Base-by-base conservation (phyloP, 768 basidiomycete species). In the Thelephora ganbajun region DNA sequence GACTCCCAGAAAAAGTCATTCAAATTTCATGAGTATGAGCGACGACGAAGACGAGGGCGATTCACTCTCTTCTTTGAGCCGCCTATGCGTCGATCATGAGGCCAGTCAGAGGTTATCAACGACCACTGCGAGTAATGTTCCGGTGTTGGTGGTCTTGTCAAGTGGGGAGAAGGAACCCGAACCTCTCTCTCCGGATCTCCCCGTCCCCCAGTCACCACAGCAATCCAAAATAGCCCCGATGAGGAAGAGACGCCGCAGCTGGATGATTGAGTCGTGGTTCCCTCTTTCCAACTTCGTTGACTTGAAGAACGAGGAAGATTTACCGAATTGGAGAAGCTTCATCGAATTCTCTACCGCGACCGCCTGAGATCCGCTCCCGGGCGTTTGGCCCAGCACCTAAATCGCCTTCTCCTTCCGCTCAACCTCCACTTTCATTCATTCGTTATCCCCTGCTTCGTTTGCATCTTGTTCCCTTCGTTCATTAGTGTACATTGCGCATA, bases 21-120 rank as follows among this genome's bases (percentile, higher is more conserved):
- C 26, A 30, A 80, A 80, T 58, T 82, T 82, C 54, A 82, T 81
- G 75, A 76, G 67, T 63, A 73, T 80, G 70, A 72, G 67, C 45
- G 80, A 83, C 53, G 79, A 81, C 50, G 79, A 79, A 19, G 73
- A 73, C 44, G 72, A 62, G n/a, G n/a, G n/a, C 7, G 45, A 54
- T 23, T 30, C 26, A 4, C 26, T 30, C 26, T 4, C 26, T 30
- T 9, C 9, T 30, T 30, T 9, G 26, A 4, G 26, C 26, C 26
- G 5, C 26, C 26, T 9, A 30, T 30, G 5, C 26, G 4, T 9
- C 26, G 26, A 30, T 30, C 26, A 30, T 4, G 26, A 9, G 26
- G 9, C 26, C n/a, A n/a, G n/a, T n/a, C n/a, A n/a, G n/a, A n/a
- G n/a, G 26, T 30, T 30, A 30, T 30, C 26, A 9, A 4, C 26